Evolutionary conservation across 2,329 filamentous ascomycete species (phyloP), one percentile per base, ranked within the genome.

Genomic region (Cladophialophora immunda): DNA sequence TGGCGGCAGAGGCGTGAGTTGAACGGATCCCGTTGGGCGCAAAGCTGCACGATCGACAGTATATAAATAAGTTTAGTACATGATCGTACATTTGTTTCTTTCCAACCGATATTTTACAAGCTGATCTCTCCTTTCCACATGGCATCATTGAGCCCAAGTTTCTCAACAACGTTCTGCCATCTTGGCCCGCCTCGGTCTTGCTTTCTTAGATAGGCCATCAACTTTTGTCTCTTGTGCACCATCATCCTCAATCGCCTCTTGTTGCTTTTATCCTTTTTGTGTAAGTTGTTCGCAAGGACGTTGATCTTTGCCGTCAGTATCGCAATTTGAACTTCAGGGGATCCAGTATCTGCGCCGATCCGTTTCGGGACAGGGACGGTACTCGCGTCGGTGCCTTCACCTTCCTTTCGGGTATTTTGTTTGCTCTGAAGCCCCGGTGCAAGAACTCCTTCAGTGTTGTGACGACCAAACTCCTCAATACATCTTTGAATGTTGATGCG

Each of bases 291-390:
- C 17, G 91, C 90, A 58, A 99, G 79, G 27, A 90, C 89, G 70
- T 92, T 86, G 77, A 99, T 99, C 85, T 97, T 98, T 65, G 93
- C 87, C 2, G 95, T 99, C 77, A 99, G 80, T 73, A 99, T 96
- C 54, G 93, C 94, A 72, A 96, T 93, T 83, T 99, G 95, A n/a
- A 99, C 96, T 81, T 99, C 95, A 6, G 92, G 92, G 74, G 92
- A 97, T 38, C 95, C 95, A 0, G 94, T 99, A 77, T 99, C 95
- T 4, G 91, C 91, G 0, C 95, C 95, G n/a, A 89, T 88, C 34
- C 96, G 90, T 27, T 67, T 67, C 6, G 70, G 66, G 57, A 86
- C 61, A 22, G 22, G 2, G 45, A 50, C n/a, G n/a, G 54, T 30
- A 27, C 54, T 58, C 2, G 64, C 54, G 15, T 62, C 68, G 25